Base-by-base conservation (phyloP, 1,139 yeast species). In the Blastobotrys malaysiensis region DNA sequence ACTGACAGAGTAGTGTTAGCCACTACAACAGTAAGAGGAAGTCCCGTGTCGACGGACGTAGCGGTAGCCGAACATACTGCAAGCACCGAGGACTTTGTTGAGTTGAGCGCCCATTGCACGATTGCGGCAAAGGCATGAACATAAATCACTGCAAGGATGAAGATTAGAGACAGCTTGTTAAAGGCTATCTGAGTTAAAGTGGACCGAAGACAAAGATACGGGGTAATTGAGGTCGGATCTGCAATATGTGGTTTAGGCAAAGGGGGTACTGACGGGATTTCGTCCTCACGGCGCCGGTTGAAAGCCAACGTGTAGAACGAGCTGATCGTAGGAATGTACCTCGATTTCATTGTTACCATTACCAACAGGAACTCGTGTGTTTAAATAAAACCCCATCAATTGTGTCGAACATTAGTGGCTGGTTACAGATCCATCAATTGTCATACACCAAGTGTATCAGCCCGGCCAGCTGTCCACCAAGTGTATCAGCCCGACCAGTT, bases 131-230 rank as follows among this genome's bases (percentile, higher is more conserved):
- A 60, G 2, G 54, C 31, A 18, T 57, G 58, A 2, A 59, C 16
- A 18, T 54, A 43, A 18, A 62, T 55, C 2, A 60, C 54, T 14
- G 61, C 20, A 5, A 61, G 39, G 7, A 61, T 50, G 18, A 61
- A 54, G 2, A 45, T 49, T 21, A 65, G 14, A 1, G 63, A 57
- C 24, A 49, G 50, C 16, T 46, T 54, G 55, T 64, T 64, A 46
- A 60, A 52, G 4, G 58, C 5, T 1, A 49, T 21, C 22, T 62
- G 66, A 9, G 56, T 52, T 11, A 64, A 50, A 11, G 48, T 54
- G 1, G 64, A 58, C 18, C 53, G 49, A 6, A 63, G 52, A 46
- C 68, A 55, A 13, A 62, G 48, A 46, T 64, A 63, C 5, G 63
- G 57, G 1, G 66, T 64, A 11, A 53, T 51, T 9, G 39, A 31